Conservation (phyloP, 495 filamentous ascomycete species). For the Filosporella fistucella region DNA sequence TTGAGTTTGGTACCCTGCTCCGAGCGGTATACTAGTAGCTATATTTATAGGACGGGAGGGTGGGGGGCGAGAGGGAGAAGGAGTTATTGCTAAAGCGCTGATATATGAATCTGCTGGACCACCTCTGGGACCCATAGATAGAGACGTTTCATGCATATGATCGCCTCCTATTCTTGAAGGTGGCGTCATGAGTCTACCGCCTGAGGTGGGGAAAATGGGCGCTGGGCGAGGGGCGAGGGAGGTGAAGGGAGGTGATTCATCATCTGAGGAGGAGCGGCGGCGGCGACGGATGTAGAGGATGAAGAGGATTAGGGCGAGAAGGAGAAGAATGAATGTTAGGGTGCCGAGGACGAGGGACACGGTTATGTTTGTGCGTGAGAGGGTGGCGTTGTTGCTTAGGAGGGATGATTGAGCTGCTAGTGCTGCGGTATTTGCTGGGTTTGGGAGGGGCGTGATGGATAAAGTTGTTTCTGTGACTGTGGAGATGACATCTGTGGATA, state of each 20-base stretch:
- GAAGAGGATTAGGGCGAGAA: conserved; percentile 14
- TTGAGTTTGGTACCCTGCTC: too few species aligned
- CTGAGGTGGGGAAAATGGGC: neutral
- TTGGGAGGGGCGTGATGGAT: neutral
- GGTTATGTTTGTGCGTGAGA: conserved; percentile 5
- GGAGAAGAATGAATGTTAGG: conserved; percentile 16
- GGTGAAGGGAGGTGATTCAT: conserved; percentile 11
- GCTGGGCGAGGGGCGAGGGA: conserved; percentile 1
- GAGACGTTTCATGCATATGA: neutral
- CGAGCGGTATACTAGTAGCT: too few species aligned
- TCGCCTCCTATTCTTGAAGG: too few species aligned
- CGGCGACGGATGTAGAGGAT: conserved; percentile 24
- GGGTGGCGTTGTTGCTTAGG: neutral
- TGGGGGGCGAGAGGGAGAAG: too few species aligned
- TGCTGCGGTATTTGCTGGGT: neutral
- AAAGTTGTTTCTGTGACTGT: neutral
- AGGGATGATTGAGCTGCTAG: conserved; percentile 6
- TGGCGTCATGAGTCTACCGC: neutral
- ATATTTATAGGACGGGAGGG: too few species aligned
- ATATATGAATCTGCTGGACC: conserved; percentile 2
- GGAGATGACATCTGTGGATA: neutral
- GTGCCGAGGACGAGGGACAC: conserved; percentile 22
- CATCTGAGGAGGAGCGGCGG: neutral
- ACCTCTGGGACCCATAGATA: conserved; percentile 2
- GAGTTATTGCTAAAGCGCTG: too few species aligned